Evolutionary conservation across 495 filamentous ascomycete species (phyloP).

Genomic region (Cetradonia linearis): DNA sequence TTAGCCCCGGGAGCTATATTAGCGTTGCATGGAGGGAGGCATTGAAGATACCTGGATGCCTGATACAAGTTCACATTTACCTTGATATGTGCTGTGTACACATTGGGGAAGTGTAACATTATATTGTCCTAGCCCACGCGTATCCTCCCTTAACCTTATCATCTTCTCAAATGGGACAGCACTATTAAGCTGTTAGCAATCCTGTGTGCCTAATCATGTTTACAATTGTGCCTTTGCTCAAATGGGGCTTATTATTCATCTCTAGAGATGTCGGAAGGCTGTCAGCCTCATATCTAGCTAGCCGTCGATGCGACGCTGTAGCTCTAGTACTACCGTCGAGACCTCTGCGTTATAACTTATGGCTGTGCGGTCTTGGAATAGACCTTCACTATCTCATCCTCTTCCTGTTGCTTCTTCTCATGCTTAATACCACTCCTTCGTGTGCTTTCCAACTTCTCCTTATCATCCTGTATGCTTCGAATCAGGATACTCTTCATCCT

Average conservation of each 20-base stretch:
- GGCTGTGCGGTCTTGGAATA: neutral
- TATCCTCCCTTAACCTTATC: too few relatives aligned
- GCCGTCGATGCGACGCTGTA: neutral
- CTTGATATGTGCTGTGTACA: too few relatives aligned
- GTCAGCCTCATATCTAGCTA: neutral
- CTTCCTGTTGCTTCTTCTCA: neutral
- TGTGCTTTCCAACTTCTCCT: conserved; percentile 34
- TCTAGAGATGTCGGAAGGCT: neutral
- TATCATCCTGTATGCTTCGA: conserved; percentile 57
- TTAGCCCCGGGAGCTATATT: neutral
- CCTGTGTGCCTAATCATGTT: too few relatives aligned
- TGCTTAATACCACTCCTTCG: conserved; percentile 7
- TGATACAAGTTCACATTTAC: too few relatives aligned
- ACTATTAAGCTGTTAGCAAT: too few relatives aligned
- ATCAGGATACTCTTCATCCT: conserved; percentile 57
- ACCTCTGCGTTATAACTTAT: neutral
- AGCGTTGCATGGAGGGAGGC: neutral
- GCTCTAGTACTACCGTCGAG: neutral
- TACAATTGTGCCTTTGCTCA: too few relatives aligned
- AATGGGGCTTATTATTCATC: neutral
- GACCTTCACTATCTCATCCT: conserved; percentile 3
- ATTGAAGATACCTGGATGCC: too few relatives aligned
- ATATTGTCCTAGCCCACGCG: too few relatives aligned
- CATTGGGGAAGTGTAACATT: too few relatives aligned
- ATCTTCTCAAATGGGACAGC: too few relatives aligned